phyloP scores from a whole-genome alignment of 768 basidiomycete species.

The Cubamyces sp. region DNA sequence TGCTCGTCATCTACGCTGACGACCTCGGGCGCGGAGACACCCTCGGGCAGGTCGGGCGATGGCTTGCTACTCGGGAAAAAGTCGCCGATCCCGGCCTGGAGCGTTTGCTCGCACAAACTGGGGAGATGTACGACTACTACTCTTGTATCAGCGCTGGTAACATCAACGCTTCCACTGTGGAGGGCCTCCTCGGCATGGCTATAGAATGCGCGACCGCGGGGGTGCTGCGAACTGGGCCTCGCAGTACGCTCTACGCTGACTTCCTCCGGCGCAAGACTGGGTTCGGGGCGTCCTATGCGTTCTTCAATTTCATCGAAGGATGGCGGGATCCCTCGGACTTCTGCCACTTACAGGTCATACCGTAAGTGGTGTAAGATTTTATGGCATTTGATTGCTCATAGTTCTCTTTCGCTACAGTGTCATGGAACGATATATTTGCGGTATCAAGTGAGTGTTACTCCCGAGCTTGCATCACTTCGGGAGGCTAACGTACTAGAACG shows the following conservation, averaged over 20 bases:
- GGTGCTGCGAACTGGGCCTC: constrained; percentile 29
- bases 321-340: constrained; percentile 35
- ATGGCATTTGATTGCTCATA: no score
- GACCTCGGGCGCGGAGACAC: no score
- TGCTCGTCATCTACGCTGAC: no score
- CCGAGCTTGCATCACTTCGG: no score
- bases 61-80: no score
- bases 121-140: neutral
- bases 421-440: neutral
- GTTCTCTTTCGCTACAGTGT: neutral
- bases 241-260: constrained; percentile 34
- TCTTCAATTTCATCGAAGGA: constrained; percentile 33
- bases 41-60: no score
- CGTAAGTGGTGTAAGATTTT: constrained; percentile 32
- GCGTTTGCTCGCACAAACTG: neutral
- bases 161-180: constrained; percentile 38
- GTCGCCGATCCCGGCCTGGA: neutral
- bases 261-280: constrained; percentile 38
- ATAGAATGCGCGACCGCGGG: constrained; percentile 38
- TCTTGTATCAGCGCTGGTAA: neutral
- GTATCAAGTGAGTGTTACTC: no score
- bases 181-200: constrained; percentile 39
- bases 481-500: no score
- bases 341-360: constrained; percentile 43
- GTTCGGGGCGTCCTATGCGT: constrained; percentile 38